A percentile compares a stretch with the other conserved stretches of the same genome.
Evolutionary conservation across 305 asterid genomes (phyloP).

Genomic region (Fraxinus platypoda): DNA sequence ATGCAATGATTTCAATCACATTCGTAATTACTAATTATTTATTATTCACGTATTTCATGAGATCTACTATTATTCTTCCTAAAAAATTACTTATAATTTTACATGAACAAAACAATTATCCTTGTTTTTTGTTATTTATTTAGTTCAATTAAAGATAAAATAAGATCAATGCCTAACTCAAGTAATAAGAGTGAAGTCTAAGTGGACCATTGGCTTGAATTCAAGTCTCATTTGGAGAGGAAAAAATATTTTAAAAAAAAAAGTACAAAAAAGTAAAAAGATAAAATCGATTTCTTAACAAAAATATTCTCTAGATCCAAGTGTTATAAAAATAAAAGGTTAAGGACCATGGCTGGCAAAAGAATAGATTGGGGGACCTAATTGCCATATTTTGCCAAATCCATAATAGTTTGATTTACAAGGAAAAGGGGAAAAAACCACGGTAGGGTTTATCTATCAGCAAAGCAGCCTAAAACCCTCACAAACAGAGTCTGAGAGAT

Average conservation of each 20-base stretch:
- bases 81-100: too few relatives aligned
- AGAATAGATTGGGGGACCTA: neutral
- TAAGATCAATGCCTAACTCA: neutral
- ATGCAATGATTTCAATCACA: neutral
- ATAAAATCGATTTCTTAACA: neutral
- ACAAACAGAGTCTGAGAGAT: conserved; percentile 23
- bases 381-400: neutral
- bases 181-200: neutral
- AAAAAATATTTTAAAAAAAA: too few relatives aligned
- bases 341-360: neutral
- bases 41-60: too few relatives aligned
- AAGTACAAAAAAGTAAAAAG: neutral
- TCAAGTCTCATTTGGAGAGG: neutral
- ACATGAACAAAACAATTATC: neutral
- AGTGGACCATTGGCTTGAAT: neutral
- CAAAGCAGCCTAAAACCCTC: neutral
- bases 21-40: neutral
- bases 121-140: too few relatives aligned
- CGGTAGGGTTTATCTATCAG: neutral
- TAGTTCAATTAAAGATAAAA: too few relatives aligned
- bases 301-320: neutral
- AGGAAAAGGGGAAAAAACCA: neutral
- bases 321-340: neutral
- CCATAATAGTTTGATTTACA: neutral
- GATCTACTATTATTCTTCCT: too few relatives aligned